phyloP scores from a whole-genome alignment of 345 rosid genomes.

The Acer negundo region DNA sequence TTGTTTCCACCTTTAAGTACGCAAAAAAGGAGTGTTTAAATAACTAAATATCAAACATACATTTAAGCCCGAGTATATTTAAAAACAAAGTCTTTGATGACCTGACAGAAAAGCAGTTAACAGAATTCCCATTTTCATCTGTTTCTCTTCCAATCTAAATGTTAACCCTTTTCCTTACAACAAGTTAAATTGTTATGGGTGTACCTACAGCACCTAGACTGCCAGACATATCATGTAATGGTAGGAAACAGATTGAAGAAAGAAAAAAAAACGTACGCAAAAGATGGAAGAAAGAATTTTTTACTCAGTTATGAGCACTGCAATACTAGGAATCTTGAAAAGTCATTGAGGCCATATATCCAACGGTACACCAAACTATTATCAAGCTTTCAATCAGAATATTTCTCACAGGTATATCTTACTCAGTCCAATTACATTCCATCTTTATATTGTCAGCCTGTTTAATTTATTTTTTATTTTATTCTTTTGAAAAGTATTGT shows the following conservation, averaged over 20 bases:
- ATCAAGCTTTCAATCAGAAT: neutral
- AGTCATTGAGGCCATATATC: neutral
- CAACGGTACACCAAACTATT: conserved; percentile 1
- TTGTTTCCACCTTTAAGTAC: neutral
- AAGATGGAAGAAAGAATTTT: neutral
- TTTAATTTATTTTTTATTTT: too few species aligned
- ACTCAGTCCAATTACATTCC: neutral
- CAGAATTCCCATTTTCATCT: neutral
- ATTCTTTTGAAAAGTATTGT: too few species aligned
- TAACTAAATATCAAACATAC: neutral
- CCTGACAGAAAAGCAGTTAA: neutral
- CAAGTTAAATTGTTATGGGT: neutral
- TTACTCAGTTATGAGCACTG: neutral
- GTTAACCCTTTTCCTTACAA: neutral
- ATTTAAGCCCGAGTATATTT: neutral
- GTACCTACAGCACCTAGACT: neutral
- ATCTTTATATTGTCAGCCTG: neutral
- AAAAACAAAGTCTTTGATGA: neutral
- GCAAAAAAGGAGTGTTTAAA: neutral
- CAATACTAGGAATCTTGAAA: neutral
- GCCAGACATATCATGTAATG: neutral
- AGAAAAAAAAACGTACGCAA: neutral
- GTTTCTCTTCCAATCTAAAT: neutral
- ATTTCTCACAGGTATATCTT: neutral
- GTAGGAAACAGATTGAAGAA: neutral